Evolutionary conservation across 164 flowering plant species (phyloP).

Genomic region (Pachysandra terminalis): DNA sequence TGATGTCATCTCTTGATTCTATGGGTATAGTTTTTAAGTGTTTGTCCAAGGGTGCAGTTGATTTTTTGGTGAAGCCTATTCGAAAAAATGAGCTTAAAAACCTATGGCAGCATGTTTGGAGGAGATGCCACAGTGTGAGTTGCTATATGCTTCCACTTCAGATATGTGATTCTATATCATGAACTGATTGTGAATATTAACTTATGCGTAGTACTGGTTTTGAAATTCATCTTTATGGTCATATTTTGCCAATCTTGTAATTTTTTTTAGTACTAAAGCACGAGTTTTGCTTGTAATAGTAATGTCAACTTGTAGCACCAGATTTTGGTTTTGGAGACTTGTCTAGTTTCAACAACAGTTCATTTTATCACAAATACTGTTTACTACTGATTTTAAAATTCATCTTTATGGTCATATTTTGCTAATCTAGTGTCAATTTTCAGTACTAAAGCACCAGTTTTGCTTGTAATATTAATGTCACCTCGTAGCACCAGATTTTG

Average conservation of each 20-base stretch:
- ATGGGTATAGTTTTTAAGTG: conserved; percentile 71
- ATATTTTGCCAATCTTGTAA: neutral
- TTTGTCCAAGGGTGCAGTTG: conserved; percentile 68
- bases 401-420: conserved; percentile 4
- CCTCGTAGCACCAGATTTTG: neutral
- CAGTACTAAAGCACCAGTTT: conserved; percentile 4
- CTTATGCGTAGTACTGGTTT: neutral
- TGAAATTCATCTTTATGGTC: conserved; percentile 3
- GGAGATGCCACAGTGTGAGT: conserved; percentile 64
- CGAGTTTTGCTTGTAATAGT: conserved; percentile 1
- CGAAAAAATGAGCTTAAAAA: conserved; percentile 75
- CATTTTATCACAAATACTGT: neutral
- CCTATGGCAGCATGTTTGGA: conserved; percentile 80
- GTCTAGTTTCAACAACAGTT: neutral
- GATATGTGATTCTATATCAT: conserved; percentile 9
- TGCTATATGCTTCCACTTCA: conserved; percentile 8
- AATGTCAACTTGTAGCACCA: conserved; percentile 3
- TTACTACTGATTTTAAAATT: conserved; percentile 1
- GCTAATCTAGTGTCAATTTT: neutral
- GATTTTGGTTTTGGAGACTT: neutral
- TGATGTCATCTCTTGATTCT: conserved; percentile 77
- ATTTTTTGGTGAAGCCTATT: conserved; percentile 68
- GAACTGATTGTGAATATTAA: neutral
- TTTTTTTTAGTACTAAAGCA: conserved; percentile 5
- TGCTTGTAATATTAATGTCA: conserved; percentile 4